phyloP scores from a whole-genome alignment of 495 filamentous ascomycete species.

The Penicillium manginii region DNA sequence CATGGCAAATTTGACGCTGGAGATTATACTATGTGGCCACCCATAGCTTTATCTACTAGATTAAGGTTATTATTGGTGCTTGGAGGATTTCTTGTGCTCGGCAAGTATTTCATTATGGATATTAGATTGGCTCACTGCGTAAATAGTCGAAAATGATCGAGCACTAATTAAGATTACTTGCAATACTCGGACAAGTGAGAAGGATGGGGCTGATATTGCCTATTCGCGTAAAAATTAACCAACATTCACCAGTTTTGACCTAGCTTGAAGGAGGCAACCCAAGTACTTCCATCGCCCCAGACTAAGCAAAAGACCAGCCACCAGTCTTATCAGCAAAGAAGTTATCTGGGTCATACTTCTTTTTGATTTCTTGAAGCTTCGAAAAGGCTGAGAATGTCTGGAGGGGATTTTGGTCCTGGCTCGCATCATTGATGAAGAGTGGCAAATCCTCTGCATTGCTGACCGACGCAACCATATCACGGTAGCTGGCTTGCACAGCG shows the following conservation, averaged over 20 bases:
- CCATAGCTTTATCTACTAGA: too few species aligned
- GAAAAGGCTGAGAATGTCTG: constrained; percentile 34
- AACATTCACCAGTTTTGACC: not conserved
- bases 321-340: constrained; percentile 41
- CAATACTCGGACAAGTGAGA: not conserved
- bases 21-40: not conserved
- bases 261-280: too few species aligned
- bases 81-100: too few species aligned
- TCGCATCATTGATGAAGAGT: constrained; percentile 40
- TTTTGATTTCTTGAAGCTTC: constrained; percentile 37
- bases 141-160: too few species aligned
- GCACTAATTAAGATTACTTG: too few species aligned
- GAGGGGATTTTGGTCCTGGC: constrained; percentile 35
- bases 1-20: not conserved
- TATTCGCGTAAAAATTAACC: too few species aligned
- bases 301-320: constrained; percentile 37
- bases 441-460: constrained; percentile 35
- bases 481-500: constrained; percentile 35
- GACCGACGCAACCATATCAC: constrained; percentile 29
- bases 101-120: too few species aligned
- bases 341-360: constrained; percentile 40
- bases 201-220: not conserved
- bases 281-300: too few species aligned
- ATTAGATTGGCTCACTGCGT: too few species aligned
- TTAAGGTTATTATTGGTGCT: too few species aligned